phyloP scores from a whole-genome alignment of 441 rosid species.

The Pelargonium fulgidum region DNA sequence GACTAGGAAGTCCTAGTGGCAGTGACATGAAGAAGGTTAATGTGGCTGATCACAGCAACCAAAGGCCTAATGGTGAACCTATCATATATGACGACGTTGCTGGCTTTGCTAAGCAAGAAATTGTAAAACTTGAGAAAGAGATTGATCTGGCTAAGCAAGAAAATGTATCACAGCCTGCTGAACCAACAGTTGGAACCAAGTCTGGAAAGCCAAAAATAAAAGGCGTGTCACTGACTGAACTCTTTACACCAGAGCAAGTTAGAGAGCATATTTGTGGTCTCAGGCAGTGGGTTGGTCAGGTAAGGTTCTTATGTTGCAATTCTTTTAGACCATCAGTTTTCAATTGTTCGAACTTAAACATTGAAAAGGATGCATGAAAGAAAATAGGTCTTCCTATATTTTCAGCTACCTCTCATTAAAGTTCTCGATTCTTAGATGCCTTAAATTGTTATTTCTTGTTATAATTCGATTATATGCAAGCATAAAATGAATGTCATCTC shows the following conservation, averaged over 20 bases:
- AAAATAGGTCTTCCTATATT: not conserved
- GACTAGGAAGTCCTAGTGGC: conserved; percentile 44
- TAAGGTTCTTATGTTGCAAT: conserved; percentile 16
- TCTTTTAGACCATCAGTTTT: not conserved
- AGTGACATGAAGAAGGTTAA: conserved; percentile 44
- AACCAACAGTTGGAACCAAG: conserved; percentile 50
- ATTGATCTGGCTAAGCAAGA: conserved; percentile 51
- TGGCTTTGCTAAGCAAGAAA: conserved; percentile 44
- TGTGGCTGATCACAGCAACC: conserved; percentile 41
- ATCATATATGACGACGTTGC: conserved; percentile 31
- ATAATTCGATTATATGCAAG: not conserved
- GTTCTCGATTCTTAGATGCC: too few relatives aligned
- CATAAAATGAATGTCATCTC: not conserved
- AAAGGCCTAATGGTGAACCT: conserved; percentile 40
- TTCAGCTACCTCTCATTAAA: too few relatives aligned
- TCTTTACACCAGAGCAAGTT: conserved; percentile 98
- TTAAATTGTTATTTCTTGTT: not conserved
- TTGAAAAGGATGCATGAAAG: conserved; percentile 6
- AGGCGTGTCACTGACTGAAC: conserved; percentile 92
- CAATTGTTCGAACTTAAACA: not conserved
- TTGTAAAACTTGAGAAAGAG: conserved; percentile 51
- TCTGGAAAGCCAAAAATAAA: conserved; percentile 95
- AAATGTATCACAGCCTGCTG: conserved; percentile 42
- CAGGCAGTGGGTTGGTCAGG: conserved; percentile 99
- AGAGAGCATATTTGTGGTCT: conserved; percentile 87